These are phyloP conservation scores for Pluteus cervinus DNA, from an alignment of 768 basidiomycete genomes.

Conservation along the genomic window DNA sequence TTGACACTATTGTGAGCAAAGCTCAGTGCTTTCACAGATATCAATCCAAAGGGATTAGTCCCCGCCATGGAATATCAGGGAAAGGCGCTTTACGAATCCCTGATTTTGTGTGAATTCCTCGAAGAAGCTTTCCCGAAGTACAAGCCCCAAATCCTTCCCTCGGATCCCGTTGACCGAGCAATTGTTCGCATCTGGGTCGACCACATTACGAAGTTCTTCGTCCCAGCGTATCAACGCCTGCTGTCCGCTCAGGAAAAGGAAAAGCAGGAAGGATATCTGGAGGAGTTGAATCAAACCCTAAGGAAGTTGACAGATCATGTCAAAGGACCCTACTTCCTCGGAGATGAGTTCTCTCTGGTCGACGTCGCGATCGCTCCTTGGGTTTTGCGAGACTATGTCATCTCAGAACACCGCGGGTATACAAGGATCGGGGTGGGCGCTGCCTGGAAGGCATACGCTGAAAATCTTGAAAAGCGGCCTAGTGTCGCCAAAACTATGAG, in stretches of 20 bases:
- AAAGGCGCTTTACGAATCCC: slow-evolving; percentile 5
- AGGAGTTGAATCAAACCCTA: slow-evolving; percentile 32
- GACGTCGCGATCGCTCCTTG: slow-evolving; percentile 46
- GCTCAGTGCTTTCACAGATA: slow-evolving; percentile 20
- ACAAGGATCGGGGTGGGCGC: slow-evolving; percentile 25
- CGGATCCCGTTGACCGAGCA: slow-evolving; percentile 1
- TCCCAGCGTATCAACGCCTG: slow-evolving; percentile 2
- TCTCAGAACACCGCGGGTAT: slow-evolving; percentile 37
- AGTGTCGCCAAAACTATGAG: slow-evolving; percentile 36
- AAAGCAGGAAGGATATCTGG: slow-evolving; percentile 25
- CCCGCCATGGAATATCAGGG: slow-evolving; percentile 26
- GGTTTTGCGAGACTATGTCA: slow-evolving; percentile 35
- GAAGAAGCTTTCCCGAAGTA: slow-evolving; percentile 5
- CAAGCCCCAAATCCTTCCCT: slow-evolving; percentile 1
- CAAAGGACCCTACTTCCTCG: slow-evolving; percentile 44
- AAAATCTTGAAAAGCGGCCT: slow-evolving; percentile 25
- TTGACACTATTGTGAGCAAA: neutral
- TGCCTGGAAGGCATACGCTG: slow-evolving; percentile 33
- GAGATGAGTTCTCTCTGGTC: slow-evolving; percentile 37
- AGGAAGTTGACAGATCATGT: slow-evolving; percentile 27
- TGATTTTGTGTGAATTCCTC: slow-evolving; percentile 5
- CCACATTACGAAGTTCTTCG: slow-evolving; percentile 2
- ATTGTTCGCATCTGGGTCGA: slow-evolving; percentile 6
- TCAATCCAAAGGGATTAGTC: slow-evolving; percentile 70
- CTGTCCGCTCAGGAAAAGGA: slow-evolving; percentile 27